phyloP scores from a whole-genome alignment of 306 rosid genomes.

The Inga oerstediana region DNA sequence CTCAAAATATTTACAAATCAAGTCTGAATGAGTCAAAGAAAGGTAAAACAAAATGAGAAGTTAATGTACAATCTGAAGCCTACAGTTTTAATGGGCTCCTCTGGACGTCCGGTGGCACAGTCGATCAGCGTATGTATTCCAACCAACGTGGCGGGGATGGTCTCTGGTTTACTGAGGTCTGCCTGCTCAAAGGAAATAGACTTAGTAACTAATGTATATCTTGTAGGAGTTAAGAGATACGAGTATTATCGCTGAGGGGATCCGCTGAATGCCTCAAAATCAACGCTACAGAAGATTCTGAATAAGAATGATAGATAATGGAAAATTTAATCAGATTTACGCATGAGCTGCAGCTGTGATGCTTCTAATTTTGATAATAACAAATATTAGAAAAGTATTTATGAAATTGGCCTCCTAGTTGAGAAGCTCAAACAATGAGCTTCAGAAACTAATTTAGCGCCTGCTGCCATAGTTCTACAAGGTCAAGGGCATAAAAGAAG shows the following conservation, averaged over 20 bases:
- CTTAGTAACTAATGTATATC: background rate
- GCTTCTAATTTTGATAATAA: background rate
- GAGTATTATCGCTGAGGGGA: background rate
- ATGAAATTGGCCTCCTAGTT: background rate
- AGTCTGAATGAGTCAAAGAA: no score
- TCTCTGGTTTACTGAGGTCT: conserved; percentile 86
- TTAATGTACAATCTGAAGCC: background rate
- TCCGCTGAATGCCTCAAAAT: background rate
- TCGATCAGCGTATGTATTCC: conserved; percentile 89
- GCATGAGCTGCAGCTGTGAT: background rate
- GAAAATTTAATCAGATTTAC: background rate
- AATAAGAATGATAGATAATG: background rate
- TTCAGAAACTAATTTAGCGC: background rate
- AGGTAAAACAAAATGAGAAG: no score
- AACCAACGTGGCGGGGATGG: conserved; percentile 92
- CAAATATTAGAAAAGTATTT: background rate
- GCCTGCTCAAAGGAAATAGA: conserved; percentile 55
- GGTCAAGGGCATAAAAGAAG: background rate
- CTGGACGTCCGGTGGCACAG: conserved; percentile 97
- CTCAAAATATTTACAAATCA: no score
- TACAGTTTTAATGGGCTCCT: conserved; percentile 90
- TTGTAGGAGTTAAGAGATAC: background rate
- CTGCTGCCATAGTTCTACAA: background rate
- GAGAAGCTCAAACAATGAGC: background rate
- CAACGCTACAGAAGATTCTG: background rate